A percentile compares a stretch with the other conserved stretches of the same genome.
Conservation (phyloP, 495 filamentous ascomycete genomes). For the Talaromyces adpressus region DNA sequence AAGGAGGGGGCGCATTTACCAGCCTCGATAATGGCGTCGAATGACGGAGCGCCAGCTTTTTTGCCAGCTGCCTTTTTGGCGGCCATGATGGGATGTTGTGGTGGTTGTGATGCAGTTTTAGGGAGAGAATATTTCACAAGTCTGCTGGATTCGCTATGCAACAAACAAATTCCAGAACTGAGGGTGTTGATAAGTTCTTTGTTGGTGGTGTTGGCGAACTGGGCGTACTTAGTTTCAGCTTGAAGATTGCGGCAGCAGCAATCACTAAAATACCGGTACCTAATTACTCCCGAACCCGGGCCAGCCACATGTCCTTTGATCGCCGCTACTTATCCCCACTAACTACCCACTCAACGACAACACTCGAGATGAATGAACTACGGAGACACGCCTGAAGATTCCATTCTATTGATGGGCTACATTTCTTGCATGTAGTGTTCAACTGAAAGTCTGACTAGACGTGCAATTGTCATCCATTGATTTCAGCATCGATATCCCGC, state of each 20-base stretch:
- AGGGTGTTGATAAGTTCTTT: not conserved
- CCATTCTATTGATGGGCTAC: not conserved
- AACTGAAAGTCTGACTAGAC: not conserved
- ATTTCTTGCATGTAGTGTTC: not conserved
- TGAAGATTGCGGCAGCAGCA: not conserved
- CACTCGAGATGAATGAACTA: not conserved
- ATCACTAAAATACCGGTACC: not conserved
- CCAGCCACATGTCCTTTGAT: not conserved
- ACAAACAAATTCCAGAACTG: not conserved
- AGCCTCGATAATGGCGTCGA: slow-evolving; percentile 9
- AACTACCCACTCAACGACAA: not conserved
- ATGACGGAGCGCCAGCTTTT: slow-evolving; percentile 6
- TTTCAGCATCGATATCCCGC: not conserved
- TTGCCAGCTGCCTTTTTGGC: slow-evolving; percentile 10
- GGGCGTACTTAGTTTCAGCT: not conserved
- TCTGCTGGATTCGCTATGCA: not conserved
- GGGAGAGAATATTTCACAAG: not conserved
- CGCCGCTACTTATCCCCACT: not conserved
- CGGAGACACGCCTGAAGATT: not conserved
- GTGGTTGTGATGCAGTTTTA: not conserved
- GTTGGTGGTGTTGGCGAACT: not conserved
- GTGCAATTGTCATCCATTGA: not conserved
- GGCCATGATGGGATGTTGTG: not conserved
- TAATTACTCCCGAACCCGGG: not conserved
- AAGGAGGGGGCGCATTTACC: slow-evolving; percentile 6